A percentile compares a stretch with the other conserved stretches of the same genome.
These are phyloP conservation scores for Galerina marginata DNA, from an alignment of 768 basidiomycete genomes.

Conservation along the genomic window DNA sequence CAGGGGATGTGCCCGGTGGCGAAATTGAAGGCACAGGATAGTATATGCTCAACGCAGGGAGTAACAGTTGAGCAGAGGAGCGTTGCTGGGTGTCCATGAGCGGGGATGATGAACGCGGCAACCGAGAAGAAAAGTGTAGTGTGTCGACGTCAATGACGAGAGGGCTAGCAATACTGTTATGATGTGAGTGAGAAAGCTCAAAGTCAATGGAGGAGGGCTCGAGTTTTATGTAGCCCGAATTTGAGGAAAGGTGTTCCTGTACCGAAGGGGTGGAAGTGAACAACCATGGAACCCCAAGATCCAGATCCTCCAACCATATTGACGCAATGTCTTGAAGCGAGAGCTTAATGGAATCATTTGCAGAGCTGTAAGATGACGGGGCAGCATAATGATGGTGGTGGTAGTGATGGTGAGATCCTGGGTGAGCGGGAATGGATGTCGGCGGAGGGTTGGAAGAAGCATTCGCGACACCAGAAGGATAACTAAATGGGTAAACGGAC, in stretches of 20 bases:
- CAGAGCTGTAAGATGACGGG: constrained; percentile 43
- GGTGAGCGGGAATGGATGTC: neutral
- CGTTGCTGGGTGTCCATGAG: constrained; percentile 12
- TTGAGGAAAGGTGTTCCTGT: neutral
- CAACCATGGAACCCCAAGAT: constrained; percentile 15
- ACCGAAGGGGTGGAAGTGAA: neutral
- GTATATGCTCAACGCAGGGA: constrained; percentile 36
- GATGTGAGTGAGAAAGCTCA: constrained; percentile 13
- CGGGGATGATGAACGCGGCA: constrained; percentile 15
- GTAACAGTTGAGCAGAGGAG: constrained; percentile 21
- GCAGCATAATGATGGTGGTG: constrained; percentile 41
- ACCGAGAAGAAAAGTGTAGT: neutral
- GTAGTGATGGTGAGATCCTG: constrained; percentile 21
- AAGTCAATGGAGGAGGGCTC: constrained; percentile 32
- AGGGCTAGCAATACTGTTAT: constrained; percentile 10
- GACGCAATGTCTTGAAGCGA: constrained; percentile 61
- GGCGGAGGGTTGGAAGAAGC: constrained; percentile 3
- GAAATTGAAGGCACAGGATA: constrained; percentile 27
- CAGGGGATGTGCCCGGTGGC: constrained; percentile 16
- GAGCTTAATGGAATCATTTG: constrained; percentile 48
- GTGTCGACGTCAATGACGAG: constrained; percentile 12
- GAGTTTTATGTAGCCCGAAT: constrained; percentile 34
- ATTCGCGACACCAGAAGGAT: constrained; percentile 1
- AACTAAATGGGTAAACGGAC: constrained; percentile 40
- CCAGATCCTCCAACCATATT: constrained; percentile 61